Base-by-base conservation (phyloP, 306 rosid genomes). In the Gillenia trifoliata region DNA sequence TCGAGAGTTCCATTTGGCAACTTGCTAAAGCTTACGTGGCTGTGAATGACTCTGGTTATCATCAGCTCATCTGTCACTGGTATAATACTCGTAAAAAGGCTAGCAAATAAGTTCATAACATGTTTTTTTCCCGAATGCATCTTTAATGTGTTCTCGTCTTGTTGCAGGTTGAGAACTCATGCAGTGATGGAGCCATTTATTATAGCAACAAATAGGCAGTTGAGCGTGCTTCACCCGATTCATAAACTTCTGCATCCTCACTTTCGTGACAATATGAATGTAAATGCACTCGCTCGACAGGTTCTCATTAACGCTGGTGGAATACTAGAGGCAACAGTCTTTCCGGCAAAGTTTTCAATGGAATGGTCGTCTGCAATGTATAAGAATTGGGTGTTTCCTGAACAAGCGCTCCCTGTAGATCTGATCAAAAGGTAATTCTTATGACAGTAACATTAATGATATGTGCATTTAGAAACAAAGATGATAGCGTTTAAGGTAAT, bases 191-290 rank as follows among this genome's bases (percentile, higher is more conserved):
- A 93, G 83, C 98, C 97, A 52, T 87, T 93, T 62, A 68, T 87
- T 68, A 88, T 93, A 78, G 91, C 98, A 22, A 71, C 91, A 75
- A 88, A 89, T 19, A 83, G 98, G 69, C 94, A 85, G 45, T 84
- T 93, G 33, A 93, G 98, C 5, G 93, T 85, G 72, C 81, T 91
- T 69, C 98, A 93, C 65, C 98, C 98, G 0, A 81, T 93, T 81
- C 57, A 91, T 68, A 93, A 91, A 71, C 85, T 93, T 19, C 69
- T 93, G 66, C 83, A 87, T 65, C 94, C 97, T 59, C 98, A 91
- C 73, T 91, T 84, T 34, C 89, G 88, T 17, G 98, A 93, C 81
- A 91, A 97, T 66, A 89, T 93, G 97, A 86, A 88, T 64, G 84
- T 91, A 45, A 91, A 93, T 41, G 94, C 94, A 15, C 62, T 91